These are phyloP conservation scores for Podospora anserina DNA, from an alignment of 495 filamentous ascomycete species.

Conservation along the genomic window DNA sequence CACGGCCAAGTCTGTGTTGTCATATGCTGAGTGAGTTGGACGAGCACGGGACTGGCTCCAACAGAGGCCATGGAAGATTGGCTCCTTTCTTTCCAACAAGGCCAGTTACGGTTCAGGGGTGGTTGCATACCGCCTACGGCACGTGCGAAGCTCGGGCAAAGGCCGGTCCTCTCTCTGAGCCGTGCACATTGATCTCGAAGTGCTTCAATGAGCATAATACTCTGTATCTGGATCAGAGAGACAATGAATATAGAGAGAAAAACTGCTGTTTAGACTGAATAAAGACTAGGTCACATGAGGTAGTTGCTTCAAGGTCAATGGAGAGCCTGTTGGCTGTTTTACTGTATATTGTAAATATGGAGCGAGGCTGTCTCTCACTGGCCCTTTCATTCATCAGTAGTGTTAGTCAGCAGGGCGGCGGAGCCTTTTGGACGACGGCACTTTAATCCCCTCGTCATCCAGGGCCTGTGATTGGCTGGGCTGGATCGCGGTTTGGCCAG, in stretches of 20 bases:
- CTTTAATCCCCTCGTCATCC: slow-evolving; percentile 22
- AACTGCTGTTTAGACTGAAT: neutral
- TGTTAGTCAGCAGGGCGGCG: neutral
- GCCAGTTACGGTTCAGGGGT: too few species aligned
- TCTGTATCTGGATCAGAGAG: too few species aligned
- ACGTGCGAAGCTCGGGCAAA: neutral
- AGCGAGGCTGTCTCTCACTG: neutral
- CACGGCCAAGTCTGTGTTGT: neutral
- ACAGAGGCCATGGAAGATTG: neutral
- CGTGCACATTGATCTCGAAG: neutral
- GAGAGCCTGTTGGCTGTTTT: too few species aligned
- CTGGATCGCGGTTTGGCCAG: slow-evolving; percentile 32
- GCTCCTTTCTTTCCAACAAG: neutral
- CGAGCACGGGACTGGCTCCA: neutral
- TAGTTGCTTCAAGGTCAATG: neutral
- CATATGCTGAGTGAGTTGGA: neutral
- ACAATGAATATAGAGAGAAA: too few species aligned
- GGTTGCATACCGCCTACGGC: neutral
- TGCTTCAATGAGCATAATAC: neutral
- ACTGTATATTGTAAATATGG: too few species aligned
- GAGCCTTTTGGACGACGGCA: neutral
- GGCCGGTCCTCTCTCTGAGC: neutral
- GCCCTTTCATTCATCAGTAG: too few species aligned
- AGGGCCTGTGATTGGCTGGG: slow-evolving; percentile 30
- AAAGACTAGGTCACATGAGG: neutral